These are phyloP conservation scores for Melaleuca alternifolia DNA, from an alignment of 345 rosid species.

Conservation along the genomic window DNA sequence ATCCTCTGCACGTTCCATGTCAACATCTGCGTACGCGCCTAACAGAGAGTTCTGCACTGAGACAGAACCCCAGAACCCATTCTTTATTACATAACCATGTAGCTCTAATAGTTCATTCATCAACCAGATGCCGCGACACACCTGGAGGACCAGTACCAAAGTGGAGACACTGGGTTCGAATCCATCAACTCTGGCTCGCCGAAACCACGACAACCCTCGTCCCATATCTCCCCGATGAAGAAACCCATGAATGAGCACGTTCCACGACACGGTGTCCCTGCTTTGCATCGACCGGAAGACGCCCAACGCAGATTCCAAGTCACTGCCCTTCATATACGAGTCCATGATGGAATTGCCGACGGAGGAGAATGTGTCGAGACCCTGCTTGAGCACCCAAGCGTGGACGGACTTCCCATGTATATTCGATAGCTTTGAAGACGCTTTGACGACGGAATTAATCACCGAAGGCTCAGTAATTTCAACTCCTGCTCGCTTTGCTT, in stretches of 20 bases:
- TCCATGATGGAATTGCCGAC: constrained; percentile 50
- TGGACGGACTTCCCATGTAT: constrained; percentile 36
- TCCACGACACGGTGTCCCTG: constrained; percentile 68
- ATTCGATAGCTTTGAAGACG: constrained; percentile 34
- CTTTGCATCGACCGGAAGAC: constrained; percentile 23
- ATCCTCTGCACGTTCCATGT: constrained; percentile 20
- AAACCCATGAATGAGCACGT: constrained; percentile 41
- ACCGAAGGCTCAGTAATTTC: constrained; percentile 29
- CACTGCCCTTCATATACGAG: constrained; percentile 46
- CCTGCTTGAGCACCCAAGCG: constrained; percentile 40
- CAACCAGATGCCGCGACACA: constrained; percentile 14
- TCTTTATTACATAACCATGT: constrained; percentile 39
- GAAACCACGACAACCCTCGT: constrained; percentile 46
- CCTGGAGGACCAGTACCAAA: constrained; percentile 46
- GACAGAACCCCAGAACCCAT: constrained; percentile 26
- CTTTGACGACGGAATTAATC: constrained; percentile 45
- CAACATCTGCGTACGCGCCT: constrained; percentile 17
- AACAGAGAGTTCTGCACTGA: constrained; percentile 52
- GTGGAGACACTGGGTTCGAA: constrained; percentile 53
- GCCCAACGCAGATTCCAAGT: constrained; percentile 26
- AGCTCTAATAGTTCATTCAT: constrained; percentile 12
- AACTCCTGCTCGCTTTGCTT: constrained; percentile 25
- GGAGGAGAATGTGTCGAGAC: constrained; percentile 34
- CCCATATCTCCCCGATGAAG: constrained; percentile 24
- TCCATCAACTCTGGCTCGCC: constrained; percentile 30